Conservation (phyloP, 495 filamentous ascomycete species). For the Aspergillus incahuasiensis region DNA sequence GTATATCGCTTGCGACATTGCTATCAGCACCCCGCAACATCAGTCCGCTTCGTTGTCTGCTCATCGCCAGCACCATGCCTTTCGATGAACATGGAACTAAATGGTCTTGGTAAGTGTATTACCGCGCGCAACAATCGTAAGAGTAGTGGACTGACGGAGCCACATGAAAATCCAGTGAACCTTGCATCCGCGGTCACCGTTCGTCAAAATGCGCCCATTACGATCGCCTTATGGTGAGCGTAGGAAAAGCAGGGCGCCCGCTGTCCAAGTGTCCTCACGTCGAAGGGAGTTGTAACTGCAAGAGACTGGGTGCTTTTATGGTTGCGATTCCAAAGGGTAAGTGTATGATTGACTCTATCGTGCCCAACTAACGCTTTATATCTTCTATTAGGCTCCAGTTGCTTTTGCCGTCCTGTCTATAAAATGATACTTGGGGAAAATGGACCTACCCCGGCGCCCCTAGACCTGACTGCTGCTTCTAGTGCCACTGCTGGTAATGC, state of each 20-base stretch:
- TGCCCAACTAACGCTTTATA: background rate
- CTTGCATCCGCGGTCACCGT: constrained; percentile 81
- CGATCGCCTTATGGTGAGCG: constrained; percentile 69
- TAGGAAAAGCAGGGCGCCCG: constrained; percentile 76
- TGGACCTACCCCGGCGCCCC: constrained; percentile 14
- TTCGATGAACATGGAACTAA: constrained; percentile 44
- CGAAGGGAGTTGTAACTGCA: constrained; percentile 55
- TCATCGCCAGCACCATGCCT: constrained; percentile 35
- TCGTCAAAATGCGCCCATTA: constrained; percentile 79
- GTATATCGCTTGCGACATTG: background rate
- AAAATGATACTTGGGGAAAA: constrained; percentile 26
- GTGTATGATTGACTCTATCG: background rate
- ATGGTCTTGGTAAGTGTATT: constrained; percentile 46
- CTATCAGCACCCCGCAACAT: background rate
- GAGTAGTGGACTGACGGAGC: background rate
- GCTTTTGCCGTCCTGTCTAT: constrained; percentile 40
- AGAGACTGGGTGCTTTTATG: constrained; percentile 49
- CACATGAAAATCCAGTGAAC: constrained; percentile 50
- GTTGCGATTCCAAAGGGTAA: constrained; percentile 47
- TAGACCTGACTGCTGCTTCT: constrained; percentile 16
- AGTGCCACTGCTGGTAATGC: background rate
- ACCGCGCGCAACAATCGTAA: background rate
- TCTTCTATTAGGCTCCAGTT: constrained; percentile 26
- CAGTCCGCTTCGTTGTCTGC: background rate
- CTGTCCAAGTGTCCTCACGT: constrained; percentile 73